phyloP scores from a whole-genome alignment of 2,329 filamentous ascomycete genomes.

The Exophiala oligosperma region DNA sequence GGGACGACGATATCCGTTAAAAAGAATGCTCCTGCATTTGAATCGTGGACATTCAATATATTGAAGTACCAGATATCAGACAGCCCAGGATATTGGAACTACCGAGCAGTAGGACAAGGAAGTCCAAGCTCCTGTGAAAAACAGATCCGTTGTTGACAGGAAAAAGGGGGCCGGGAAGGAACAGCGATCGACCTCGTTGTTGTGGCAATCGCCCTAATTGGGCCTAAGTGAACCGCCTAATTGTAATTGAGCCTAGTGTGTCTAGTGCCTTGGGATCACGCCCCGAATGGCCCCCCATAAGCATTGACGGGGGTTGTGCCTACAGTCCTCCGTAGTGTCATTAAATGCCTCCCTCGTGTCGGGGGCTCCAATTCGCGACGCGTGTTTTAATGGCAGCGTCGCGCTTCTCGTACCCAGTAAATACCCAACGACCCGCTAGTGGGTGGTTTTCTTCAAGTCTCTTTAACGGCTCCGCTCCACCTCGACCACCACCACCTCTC shows the following conservation, averaged over 20 bases:
- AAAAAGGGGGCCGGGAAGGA: not conserved
- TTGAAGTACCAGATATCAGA: not conserved
- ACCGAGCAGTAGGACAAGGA: not conserved
- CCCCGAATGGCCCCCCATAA: not conserved
- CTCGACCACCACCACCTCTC: not conserved
- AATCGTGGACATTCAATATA: not conserved
- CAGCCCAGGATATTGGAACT: not conserved
- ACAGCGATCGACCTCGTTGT: conserved; percentile 1
- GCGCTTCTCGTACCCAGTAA: not conserved
- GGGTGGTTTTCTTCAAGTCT: no score
- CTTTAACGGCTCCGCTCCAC: not conserved
- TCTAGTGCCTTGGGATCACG: not conserved
- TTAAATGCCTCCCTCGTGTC: no score
- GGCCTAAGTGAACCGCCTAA: no score
- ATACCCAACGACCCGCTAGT: no score
- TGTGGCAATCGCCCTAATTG: not conserved
- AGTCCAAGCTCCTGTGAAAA: not conserved
- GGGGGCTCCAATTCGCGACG: not conserved
- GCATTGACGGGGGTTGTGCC: no score
- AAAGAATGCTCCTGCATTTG: conserved; percentile 9
- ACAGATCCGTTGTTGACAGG: not conserved
- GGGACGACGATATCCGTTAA: not conserved
- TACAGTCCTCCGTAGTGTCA: no score
- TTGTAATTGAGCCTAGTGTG: no score
- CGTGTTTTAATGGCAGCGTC: not conserved